phyloP scores from a whole-genome alignment of 2,329 filamentous ascomycete species.

The Pyrenophora tritici-repentis region DNA sequence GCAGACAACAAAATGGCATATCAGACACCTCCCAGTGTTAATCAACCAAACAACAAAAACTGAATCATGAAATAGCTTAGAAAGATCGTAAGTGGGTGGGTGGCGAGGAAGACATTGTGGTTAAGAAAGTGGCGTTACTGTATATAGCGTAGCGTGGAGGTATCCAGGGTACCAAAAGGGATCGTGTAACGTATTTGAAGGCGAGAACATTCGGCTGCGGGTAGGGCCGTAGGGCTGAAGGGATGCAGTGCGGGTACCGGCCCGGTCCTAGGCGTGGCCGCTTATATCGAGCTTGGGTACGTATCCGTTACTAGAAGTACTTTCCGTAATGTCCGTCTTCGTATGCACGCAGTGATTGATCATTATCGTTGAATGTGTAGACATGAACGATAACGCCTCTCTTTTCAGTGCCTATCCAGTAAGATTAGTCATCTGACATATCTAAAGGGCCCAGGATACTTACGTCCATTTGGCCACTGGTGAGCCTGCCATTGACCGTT shows the following conservation, averaged over 20 bases:
- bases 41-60: background rate
- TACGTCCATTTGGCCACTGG: conserved; percentile 17
- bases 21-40: background rate
- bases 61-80: background rate
- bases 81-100: background rate
- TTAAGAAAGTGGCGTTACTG: no score
- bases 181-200: background rate
- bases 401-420: conserved; percentile 21
- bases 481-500: conserved; percentile 22
- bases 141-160: no score
- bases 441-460: background rate
- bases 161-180: no score
- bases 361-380: conserved; percentile 8
- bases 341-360: no score
- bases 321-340: no score
- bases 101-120: background rate
- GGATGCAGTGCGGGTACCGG: background rate
- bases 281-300: no score
- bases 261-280: conserved; percentile 16
- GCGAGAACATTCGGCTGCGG: no score
- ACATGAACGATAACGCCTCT: conserved; percentile 38
- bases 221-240: background rate
- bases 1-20: background rate
- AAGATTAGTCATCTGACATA: background rate
- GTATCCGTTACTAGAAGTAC: no score